Evolutionary conservation across 2,329 filamentous ascomycete genomes (phyloP).

Genomic region (Calonectria pauciramosa): DNA sequence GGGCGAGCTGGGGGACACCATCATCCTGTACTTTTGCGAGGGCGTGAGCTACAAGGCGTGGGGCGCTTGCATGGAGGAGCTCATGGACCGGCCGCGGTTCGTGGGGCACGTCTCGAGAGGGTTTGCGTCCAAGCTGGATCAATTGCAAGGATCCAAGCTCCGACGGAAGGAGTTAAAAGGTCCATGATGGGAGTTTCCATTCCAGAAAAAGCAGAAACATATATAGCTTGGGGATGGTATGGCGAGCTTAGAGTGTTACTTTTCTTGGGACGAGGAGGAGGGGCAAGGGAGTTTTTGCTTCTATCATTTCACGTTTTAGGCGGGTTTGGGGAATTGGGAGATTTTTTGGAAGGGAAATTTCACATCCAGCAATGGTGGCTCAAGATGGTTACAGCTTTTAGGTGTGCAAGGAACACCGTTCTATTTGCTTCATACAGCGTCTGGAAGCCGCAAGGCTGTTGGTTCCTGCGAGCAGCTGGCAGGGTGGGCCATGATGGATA

Average conservation of each 20-base stretch:
- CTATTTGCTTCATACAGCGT: not conserved
- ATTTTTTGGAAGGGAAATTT: not conserved
- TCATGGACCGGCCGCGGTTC: conserved; percentile 48
- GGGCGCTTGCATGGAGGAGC: conserved; percentile 40
- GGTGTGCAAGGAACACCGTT: not conserved
- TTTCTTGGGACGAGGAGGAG: not conserved
- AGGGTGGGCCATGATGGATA: not conserved
- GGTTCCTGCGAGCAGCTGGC: not conserved
- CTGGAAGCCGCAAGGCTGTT: not conserved
- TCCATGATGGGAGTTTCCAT: conserved; percentile 35
- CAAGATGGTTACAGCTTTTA: not conserved
- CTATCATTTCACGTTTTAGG: too few species aligned
- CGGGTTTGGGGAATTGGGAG: not conserved
- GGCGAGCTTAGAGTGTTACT: not conserved
- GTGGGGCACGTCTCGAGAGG: conserved; percentile 48
- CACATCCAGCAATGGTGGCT: not conserved
- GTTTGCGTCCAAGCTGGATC: conserved; percentile 48
- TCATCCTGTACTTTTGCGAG: conserved; percentile 52
- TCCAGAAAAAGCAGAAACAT: not conserved
- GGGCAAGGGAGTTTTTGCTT: not conserved
- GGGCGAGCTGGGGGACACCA: conserved; percentile 35
- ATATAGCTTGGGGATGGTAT: not conserved
- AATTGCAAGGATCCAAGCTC: conserved; percentile 41
- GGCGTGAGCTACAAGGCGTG: conserved; percentile 48
- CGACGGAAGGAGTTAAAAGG: conserved; percentile 48